These are phyloP conservation scores for Cyamopsis tetragonoloba DNA, from an alignment of 306 rosid species.

Conservation along the genomic window DNA sequence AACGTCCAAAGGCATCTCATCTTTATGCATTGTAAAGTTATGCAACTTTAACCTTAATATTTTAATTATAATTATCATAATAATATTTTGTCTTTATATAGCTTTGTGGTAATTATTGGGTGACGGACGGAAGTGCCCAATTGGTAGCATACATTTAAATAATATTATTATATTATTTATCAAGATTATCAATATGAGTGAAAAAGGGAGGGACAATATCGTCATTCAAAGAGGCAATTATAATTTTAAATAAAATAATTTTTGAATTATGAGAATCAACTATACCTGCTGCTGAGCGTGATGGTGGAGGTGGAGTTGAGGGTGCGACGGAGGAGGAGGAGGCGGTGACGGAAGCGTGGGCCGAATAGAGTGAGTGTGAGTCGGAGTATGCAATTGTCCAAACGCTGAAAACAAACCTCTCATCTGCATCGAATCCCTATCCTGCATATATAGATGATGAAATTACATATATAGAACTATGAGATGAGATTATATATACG, in stretches of 20 bases:
- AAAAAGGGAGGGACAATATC: neutral
- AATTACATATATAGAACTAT: too few species aligned
- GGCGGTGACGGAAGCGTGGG: conserved; percentile 58
- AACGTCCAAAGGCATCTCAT: conserved; percentile 25
- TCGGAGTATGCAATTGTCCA: conserved; percentile 59
- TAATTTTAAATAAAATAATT: too few species aligned
- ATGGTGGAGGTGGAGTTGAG: conserved; percentile 35
- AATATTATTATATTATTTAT: neutral
- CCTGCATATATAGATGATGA: too few species aligned
- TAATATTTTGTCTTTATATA: conserved; percentile 19
- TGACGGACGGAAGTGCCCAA: neutral
- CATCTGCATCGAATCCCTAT: conserved; percentile 67
- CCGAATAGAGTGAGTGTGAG: conserved; percentile 49
- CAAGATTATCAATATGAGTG: neutral
- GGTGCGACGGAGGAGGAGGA: conserved; percentile 48
- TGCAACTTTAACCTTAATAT: conserved; percentile 36
- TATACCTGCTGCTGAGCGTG: conserved; percentile 64
- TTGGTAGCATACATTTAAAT: neutral
- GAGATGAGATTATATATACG: too few species aligned
- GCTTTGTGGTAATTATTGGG: conserved; percentile 35
- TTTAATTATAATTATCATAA: too few species aligned
- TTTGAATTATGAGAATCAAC: neutral
- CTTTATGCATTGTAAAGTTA: conserved; percentile 40
- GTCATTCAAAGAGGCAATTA: neutral
- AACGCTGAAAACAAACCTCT: conserved; percentile 60